Evolutionary conservation across 176 grass and related monocot species (phyloP), one percentile per base, ranked within the genome.

Genomic region (Saccharum spontaneum): DNA sequence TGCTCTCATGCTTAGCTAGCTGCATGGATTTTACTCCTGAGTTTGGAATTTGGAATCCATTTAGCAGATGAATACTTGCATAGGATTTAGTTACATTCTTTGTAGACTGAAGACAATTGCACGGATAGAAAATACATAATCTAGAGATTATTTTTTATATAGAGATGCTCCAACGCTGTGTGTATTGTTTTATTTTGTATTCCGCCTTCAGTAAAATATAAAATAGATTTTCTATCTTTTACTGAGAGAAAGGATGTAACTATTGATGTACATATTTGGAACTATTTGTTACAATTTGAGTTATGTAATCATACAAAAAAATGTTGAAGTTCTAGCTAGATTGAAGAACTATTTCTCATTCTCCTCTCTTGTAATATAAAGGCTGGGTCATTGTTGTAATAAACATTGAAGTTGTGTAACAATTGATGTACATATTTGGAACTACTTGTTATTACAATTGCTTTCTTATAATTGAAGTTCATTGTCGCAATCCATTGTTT

Each of bases 11-110:
- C n/a, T 23, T 28, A 62, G 49, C 28, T 28, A 46, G 38, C 20
- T 82, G 12, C 18, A 31, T 30, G 23, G 59, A 60, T 71, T 67
- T 7, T 31, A 38, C 39, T 61, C 37, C 61, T 74, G 26, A 80
- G 26, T 8, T 85, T 45, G 0, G 48, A 80, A 50, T 22, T 70
- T 59, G 1, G 11, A 77, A 69, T n/a, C 28, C 40, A 39, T 33
- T 66, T 65, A 22, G 31, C 43, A 33, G 3, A 52, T 43, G 17
- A 43, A 63, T 62, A 54, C 80, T 4, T 67, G 33, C 34, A 46
- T 69, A 44, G 46, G 65, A 46, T 13, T 71, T 55, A 22, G 63
- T 57, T 90, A 65, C 78, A 64, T 85, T 89, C 31, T 77, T 83
- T 74, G 34, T 66, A 0, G 43, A 65, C 15, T 57, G 1, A 84